A percentile compares a stretch with the other conserved stretches of the same genome.
Evolutionary conservation across 495 filamentous ascomycete species (phyloP).

Genomic region (Lepidopterella palustris): DNA sequence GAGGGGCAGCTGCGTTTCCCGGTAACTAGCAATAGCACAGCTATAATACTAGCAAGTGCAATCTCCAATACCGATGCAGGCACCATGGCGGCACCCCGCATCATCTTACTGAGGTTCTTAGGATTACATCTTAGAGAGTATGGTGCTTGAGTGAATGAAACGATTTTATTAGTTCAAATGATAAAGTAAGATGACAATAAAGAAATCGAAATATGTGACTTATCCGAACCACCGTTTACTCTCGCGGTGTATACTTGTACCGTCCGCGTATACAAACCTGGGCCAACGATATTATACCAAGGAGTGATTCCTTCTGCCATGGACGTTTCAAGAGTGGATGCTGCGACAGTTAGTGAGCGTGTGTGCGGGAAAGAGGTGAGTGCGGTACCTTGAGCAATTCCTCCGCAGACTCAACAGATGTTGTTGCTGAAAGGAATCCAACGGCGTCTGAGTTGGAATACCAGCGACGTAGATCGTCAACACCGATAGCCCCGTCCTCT

Average conservation of each 20-base stretch:
- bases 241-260: neutral
- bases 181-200: neutral
- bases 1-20: too few relatives aligned
- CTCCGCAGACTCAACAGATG: slow-evolving; percentile 24
- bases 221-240: neutral
- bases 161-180: too few relatives aligned
- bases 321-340: slow-evolving; percentile 11
- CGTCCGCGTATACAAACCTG: neutral
- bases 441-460: slow-evolving; percentile 29
- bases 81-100: too few relatives aligned
- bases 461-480: slow-evolving; percentile 35
- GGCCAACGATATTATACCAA: neutral
- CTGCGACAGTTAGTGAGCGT: neutral
- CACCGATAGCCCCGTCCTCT: slow-evolving; percentile 32
- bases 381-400: slow-evolving; percentile 24
- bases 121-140: too few relatives aligned
- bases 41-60: too few relatives aligned
- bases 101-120: too few relatives aligned
- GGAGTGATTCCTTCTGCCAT: neutral
- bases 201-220: neutral
- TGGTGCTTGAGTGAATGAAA: too few relatives aligned
- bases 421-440: slow-evolving; percentile 27
- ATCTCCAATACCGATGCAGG: too few relatives aligned
- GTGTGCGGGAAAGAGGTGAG: neutral
- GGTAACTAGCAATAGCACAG: too few relatives aligned